phyloP scores from a whole-genome alignment of 352 stramenopile species.

The Elongisporangium prolatum region DNA sequence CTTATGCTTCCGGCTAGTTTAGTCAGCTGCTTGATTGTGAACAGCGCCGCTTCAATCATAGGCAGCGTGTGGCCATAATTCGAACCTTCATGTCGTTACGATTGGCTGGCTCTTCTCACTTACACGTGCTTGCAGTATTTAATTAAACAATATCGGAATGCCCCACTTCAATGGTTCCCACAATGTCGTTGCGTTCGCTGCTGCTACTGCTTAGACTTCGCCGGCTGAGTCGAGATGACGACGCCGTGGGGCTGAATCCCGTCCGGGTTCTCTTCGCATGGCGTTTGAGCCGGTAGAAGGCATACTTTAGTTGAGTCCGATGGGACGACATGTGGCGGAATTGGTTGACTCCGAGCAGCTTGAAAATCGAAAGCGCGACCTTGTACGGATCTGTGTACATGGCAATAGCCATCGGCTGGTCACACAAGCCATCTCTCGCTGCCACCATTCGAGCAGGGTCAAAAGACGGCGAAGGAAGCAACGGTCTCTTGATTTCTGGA shows the following conservation, averaged over 20 bases:
- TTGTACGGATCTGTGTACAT: constrained; percentile 78
- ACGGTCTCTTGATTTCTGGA: background rate
- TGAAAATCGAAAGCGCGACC: constrained; percentile 66
- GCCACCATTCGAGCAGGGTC: background rate
- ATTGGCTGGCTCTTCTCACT: background rate
- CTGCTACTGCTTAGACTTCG: background rate
- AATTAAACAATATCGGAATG: background rate
- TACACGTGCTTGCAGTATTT: background rate
- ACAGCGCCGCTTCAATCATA: constrained; percentile 65
- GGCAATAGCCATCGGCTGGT: constrained; percentile 6
- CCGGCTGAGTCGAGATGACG: background rate
- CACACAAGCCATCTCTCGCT: background rate
- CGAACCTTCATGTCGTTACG: constrained; percentile 4
- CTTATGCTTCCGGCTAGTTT: constrained; percentile 78
- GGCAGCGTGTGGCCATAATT: constrained; percentile 70
- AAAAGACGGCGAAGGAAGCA: background rate
- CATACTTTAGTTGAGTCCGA: constrained; percentile 49
- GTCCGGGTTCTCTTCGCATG: constrained; percentile 20
- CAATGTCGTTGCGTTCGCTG: background rate
- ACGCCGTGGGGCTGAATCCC: background rate
- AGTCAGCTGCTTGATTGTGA: constrained; percentile 78
- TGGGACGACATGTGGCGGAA: constrained; percentile 66
- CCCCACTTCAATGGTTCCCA: background rate
- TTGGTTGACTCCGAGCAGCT: constrained; percentile 56
- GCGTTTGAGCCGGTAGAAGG: constrained; percentile 53